Evolutionary conservation across 192 early-diverging fungal genomes (phyloP), one percentile per base, ranked within the genome.

Genomic region (Coemansia sp.): DNA sequence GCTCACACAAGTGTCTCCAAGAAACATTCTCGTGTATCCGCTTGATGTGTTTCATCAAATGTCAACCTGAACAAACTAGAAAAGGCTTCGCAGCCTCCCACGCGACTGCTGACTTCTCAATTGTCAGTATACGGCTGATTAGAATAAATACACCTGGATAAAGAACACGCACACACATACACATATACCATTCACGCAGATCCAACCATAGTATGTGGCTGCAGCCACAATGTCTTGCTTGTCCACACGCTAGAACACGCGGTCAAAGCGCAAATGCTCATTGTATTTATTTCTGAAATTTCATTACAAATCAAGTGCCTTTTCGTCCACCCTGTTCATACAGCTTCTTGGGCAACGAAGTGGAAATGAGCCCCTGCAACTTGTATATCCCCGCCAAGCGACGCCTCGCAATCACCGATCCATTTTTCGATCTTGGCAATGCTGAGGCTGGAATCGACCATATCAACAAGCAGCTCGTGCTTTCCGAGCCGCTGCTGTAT

Each of bases 311-410:
- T 41, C 39, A 41, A 41, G 39, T 6, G 39, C 7, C 39, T 5
- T 41, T 41, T 41, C 39, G 12, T 14, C 7, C 12, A 12, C 12
- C 39, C 12, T 8, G 7, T 41, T 18, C 44, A 41, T 1, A 41
- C 7, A 41, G 12, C 39, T 41, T 41, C 39, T 41, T 49, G 12
- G 46, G 0, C 46, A 49, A 16, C 20, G 2, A 49, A 12, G 46
- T 49, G 51, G 23, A 7, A 53, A 59, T 59, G 57, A 18, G 16
- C 10, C 1, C 34, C 34, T 59, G 16, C 35, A 36, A 64, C 64
- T 44, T 80, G 52, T 80, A 80, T 33, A 48, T 39, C n/a, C 78
- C 78, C n/a, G 51, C 69, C 62, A 80, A 80, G 73, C 68, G 78
- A 20, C 78, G 78, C 66, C 69, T 71, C 55, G 53, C 58, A 18